Evolutionary conservation across 768 basidiomycete species (phyloP).

Genomic region (Trametes coccinea): DNA sequence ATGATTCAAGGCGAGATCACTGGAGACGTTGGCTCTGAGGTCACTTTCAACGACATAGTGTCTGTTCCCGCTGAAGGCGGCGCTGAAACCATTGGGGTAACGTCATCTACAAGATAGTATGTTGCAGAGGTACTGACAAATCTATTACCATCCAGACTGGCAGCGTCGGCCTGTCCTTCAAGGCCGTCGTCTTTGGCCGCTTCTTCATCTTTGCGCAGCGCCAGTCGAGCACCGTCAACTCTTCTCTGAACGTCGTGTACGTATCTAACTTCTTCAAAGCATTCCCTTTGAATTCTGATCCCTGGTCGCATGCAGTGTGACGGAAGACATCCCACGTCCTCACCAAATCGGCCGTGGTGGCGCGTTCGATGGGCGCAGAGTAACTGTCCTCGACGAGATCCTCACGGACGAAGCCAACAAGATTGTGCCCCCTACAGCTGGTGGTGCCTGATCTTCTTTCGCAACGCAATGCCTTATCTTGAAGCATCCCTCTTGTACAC

Average conservation of each 20-base stretch:
- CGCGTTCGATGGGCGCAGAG: constrained; percentile 22
- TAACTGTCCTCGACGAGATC: constrained; percentile 17
- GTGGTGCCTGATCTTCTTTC: neutral
- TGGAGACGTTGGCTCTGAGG: constrained; percentile 30
- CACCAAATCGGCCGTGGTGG: constrained; percentile 15
- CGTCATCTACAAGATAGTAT: neutral
- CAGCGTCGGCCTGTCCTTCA: constrained; percentile 30
- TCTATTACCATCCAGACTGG: constrained; percentile 19
- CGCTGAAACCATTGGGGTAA: constrained; percentile 10
- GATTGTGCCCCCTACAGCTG: constrained; percentile 5
- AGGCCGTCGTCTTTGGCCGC: constrained; percentile 24
- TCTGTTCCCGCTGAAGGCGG: constrained; percentile 30
- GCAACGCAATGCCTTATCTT: no score
- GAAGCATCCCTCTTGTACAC: no score
- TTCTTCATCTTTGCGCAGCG: constrained; percentile 25
- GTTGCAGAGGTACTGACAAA: neutral
- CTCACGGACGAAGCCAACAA: constrained; percentile 11
- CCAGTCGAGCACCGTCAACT: constrained; percentile 26
- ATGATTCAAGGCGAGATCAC: constrained; percentile 32
- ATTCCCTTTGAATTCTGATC: neutral
- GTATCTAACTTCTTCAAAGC: neutral
- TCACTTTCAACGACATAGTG: constrained; percentile 34
- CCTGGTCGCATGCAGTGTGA: constrained; percentile 3
- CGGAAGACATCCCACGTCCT: constrained; percentile 12
- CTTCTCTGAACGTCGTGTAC: constrained; percentile 32